phyloP scores from a whole-genome alignment of 1,284 basidiomycete genomes.

The Cryptococcus sp. region DNA sequence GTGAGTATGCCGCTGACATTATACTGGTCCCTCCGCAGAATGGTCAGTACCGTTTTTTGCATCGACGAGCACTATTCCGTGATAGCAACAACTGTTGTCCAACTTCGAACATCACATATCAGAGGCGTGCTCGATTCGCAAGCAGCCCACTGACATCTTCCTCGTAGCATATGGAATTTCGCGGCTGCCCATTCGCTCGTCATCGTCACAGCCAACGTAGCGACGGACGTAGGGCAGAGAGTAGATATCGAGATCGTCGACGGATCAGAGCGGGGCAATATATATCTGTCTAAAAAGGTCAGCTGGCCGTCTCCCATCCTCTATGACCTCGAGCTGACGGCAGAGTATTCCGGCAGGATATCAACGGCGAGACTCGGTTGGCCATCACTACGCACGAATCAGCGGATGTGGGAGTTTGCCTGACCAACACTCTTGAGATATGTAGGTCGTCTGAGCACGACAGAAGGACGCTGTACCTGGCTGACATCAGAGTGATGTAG shows the following conservation, averaged over 20 bases:
- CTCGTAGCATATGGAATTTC: constrained; percentile 83
- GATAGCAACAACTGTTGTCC: too few relatives aligned
- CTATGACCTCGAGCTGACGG: neutral
- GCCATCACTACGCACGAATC: constrained; percentile 93
- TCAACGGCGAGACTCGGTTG: constrained; percentile 86
- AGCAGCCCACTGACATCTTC: too few relatives aligned
- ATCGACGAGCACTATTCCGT: neutral
- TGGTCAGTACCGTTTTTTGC: constrained; percentile 29
- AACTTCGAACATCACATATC: neutral
- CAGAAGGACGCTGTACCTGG: neutral
- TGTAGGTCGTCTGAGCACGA: constrained; percentile 61
- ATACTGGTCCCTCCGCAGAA: constrained; percentile 27
- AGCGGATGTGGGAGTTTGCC: constrained; percentile 93
- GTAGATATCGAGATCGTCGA: constrained; percentile 94
- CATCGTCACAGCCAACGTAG: constrained; percentile 91
- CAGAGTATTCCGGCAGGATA: constrained; percentile 54
- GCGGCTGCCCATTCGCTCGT: constrained; percentile 83
- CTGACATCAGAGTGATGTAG: constrained; percentile 11
- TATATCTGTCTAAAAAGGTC: constrained; percentile 82
- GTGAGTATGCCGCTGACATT: constrained; percentile 6
- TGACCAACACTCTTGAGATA: constrained; percentile 74
- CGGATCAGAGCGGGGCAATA: constrained; percentile 80
- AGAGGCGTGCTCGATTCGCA: too few relatives aligned
- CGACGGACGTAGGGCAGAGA: constrained; percentile 69
- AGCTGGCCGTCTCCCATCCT: constrained; percentile 7